Evolutionary conservation across 345 rosid genomes (phyloP), one percentile per base, ranked within the genome.

Genomic region (Populus ilicifolia): DNA sequence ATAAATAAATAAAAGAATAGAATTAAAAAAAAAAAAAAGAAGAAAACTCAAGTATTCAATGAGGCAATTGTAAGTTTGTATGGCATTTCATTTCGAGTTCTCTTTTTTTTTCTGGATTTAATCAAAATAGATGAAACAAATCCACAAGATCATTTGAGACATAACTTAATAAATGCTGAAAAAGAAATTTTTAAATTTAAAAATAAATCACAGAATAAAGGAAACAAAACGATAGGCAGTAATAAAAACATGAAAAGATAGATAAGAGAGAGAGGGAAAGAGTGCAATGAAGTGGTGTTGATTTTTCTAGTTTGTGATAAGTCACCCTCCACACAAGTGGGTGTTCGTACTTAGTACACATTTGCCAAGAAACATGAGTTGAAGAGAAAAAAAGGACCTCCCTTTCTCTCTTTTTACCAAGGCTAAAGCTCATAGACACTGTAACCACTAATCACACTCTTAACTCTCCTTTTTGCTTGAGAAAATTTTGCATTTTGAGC

Each of bases 261-360:
- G 59, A 33, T 10, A 46, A n/a, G 73, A 70, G 59, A 65, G 69
- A 64, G 68, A 65, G 69, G 2, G 69, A 30, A 30, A 3, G 35
- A 6, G 63, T 56, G 63, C 27, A 25, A 27, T 13, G 64, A 52
- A 52, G 75, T 29, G 75, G 43, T 50, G 64, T 30, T 50, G 46
- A 14, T 54, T 50, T 50, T 16, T 50, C 65, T 72, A 29, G 21
- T 25, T 36, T 48, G 36, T 33, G 74, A 71, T 21, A 33, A 72
- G 75, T 71, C 75, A 5, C 30, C 30, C 66, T 72, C 75, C 56
- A 50, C 56, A 50, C 56, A 50, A 50, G 56, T 17, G 46, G 46
- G 46, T 41, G 46, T 41, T 11, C 2, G 7, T 50, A 21, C 5
- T 18, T 18, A 16, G 21, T 16, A 0, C 56, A 16, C 56, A 5